Percentiles rank a stretch among this genome's conserved stretches.
These are phyloP conservation scores for Bipolaris zeicola DNA, from an alignment of 2,329 filamentous ascomycete genomes.

Conservation along the genomic window DNA sequence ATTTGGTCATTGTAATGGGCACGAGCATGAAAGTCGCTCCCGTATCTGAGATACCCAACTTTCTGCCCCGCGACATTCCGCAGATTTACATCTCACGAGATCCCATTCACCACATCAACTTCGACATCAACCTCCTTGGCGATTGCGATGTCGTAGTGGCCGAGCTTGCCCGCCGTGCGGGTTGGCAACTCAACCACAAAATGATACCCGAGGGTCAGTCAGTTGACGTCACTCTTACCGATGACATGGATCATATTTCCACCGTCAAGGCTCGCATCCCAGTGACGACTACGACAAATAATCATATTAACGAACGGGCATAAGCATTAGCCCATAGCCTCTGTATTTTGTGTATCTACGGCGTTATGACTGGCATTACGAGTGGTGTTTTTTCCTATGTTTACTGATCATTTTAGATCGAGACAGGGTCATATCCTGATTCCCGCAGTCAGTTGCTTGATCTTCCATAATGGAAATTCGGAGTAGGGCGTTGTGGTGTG, in stretches of 20 bases:
- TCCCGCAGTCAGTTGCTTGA: neutral
- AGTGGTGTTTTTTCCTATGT: constrained; percentile 15
- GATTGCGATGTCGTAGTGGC: constrained; percentile 90
- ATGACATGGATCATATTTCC: constrained; percentile 39
- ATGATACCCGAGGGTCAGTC: constrained; percentile 76
- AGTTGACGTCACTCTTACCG: constrained; percentile 58
- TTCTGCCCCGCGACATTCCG: constrained; percentile 77
- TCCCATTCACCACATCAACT: constrained; percentile 85
- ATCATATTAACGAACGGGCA: constrained; percentile 14
- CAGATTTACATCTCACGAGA: constrained; percentile 90
- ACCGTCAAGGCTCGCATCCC: constrained; percentile 33
- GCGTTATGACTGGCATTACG: constrained; percentile 14
- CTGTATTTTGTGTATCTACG: constrained; percentile 13
- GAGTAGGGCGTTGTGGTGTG: neutral
- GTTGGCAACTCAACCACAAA: constrained; percentile 80
- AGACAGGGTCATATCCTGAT: neutral
- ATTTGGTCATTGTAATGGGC: constrained; percentile 93
- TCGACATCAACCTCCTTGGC: constrained; percentile 94
- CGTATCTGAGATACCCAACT: constrained; percentile 87
- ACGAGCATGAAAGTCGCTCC: constrained; percentile 95
- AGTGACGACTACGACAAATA: constrained; percentile 23
- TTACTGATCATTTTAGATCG: neutral
- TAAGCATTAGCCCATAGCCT: constrained; percentile 10
- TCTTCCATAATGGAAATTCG: neutral
- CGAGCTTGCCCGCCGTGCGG: constrained; percentile 80